Base-by-base conservation (phyloP, 495 filamentous ascomycete genomes). In the Xylaria curta region DNA sequence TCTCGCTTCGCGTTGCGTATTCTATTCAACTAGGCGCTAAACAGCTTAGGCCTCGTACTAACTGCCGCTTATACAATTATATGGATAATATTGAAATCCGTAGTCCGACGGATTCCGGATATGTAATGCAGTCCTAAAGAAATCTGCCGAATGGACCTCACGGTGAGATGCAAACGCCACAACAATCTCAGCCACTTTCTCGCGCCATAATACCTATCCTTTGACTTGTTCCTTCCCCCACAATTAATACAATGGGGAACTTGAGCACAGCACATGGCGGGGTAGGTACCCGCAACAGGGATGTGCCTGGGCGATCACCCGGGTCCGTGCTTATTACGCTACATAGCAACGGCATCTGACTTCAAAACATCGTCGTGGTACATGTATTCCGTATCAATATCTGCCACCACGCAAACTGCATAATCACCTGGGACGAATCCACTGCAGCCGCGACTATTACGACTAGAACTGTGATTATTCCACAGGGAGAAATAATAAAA, bases 301-400 rank as follows among this genome's bases (percentile, higher is more conserved):
- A 60, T 60, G 63, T 47, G 28, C 63, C 44, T 42, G 26, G 63
- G 19, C 31, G 42, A 51, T 66, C 63, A 6, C 42, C 38, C 15
- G 33, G 44, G 44, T 5, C 44, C 46, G 46, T 49, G 63, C 63
- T 47, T 66, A 66, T 63, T 44, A 26, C 60, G 24, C 21, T 17
- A 28, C 60, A 66, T 53, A 66, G 63, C 46, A 66, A 49, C 40
- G 63, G 63, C 42, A 33, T 51, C 63, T 17, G 9, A 66, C 40
- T 33, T 49, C 63, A 33, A 66, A 66, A 66, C 63, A 66, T 66
- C 46, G 44, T 28, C n/a, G 36, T 63, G 17, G 38, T 63, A 26
- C 28, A 44, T 44, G 17, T 63, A 63, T 28, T 36, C 64, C 44
- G 53, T 54, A 66, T 54, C 44, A 33, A 49, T 54, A 66, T 46